Base-by-base conservation (phyloP, 768 basidiomycete species). In the Pleurotus citrinopileatus region DNA sequence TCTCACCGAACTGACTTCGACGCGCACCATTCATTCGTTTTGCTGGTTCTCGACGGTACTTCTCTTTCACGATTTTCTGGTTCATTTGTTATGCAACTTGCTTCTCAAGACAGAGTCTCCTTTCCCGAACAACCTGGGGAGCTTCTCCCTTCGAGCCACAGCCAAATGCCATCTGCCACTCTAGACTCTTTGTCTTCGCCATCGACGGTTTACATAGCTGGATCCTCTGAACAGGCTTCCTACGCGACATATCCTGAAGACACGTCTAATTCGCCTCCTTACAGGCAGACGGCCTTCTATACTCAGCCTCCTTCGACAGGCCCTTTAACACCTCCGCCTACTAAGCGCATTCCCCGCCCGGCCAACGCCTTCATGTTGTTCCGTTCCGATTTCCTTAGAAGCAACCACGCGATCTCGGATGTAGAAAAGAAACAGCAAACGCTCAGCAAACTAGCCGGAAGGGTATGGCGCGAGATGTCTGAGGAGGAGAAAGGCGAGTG, bases 341-440 rank as follows among this genome's bases (percentile, higher is more conserved):
- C 55, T 47, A n/a, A 52, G 42, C 83, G 86, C 63, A 79, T 91
- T 51, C 82, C 84, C 26, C 83, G 90, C 27, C 90, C 91, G 2
- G 79, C 87, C 40, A 93, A 94, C 63, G 87, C 90, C 2, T 94
- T 93, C 73, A 90, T 93, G 69, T 73, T 92, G 56, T 93, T 82
- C 65, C 84, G 91, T 36, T 89, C 84, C 17, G 79, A 79, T 62
- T 78, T 87, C 40, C 79, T 76, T 40, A 77, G 78, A 56, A 69
- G 74, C 75, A 32, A 65, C 76, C 26, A 81, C 81, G 47, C 76
- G 76, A 19, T 40, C 1, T 42, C 70, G 25, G 67, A 67, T 34
- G 72, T 80, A 47, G 87, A 88, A 69, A 77, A 73, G 56, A 82
- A 87, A 46, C 90, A 93, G 65, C 84, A 89, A 65, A 78, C 82